Conservation (phyloP, 2,329 filamentous ascomycete species). For the Cladobotryum mycophilum region DNA sequence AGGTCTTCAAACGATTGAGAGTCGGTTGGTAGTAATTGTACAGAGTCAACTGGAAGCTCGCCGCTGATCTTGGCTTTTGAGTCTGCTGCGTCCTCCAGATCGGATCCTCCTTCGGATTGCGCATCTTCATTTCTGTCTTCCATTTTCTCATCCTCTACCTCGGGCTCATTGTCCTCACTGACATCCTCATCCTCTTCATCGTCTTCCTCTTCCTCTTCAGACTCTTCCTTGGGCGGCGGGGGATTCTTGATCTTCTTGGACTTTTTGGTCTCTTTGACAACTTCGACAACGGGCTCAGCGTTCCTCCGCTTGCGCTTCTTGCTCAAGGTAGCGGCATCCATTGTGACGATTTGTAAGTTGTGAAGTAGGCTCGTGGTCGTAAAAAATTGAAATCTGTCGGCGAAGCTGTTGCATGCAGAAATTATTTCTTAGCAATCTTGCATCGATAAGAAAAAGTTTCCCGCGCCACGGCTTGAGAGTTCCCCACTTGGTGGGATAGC, state of each 20-base stretch:
- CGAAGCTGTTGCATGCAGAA: constrained; percentile 5
- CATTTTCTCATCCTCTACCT: constrained; percentile 18
- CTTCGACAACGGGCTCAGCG: constrained; percentile 24
- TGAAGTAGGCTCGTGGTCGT: background rate
- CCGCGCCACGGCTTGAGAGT: constrained; percentile 5
- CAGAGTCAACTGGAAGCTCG: constrained; percentile 31
- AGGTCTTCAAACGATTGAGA: constrained; percentile 73
- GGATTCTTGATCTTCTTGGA: constrained; percentile 37
- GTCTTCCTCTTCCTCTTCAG: constrained; percentile 25
- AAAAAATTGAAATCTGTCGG: constrained; percentile 2
- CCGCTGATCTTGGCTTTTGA: constrained; percentile 19
- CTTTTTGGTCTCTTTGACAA: constrained; percentile 12
- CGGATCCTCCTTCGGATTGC: constrained; percentile 23
- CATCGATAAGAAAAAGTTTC: constrained; percentile 18
- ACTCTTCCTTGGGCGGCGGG: constrained; percentile 19
- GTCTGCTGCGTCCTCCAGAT: constrained; percentile 10
- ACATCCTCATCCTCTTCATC: constrained; percentile 23
- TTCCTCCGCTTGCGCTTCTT: constrained; percentile 42
- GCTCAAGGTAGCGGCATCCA: constrained; percentile 29
- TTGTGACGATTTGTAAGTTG: constrained; percentile 18
- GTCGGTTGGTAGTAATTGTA: constrained; percentile 50
- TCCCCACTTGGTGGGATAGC: constrained; percentile 8
- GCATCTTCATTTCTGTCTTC: constrained; percentile 20
- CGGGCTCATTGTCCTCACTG: constrained; percentile 18
- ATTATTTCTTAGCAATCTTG: constrained; percentile 9